phyloP scores from a whole-genome alignment of 2,329 filamentous ascomycete genomes.

The Ustilaginoidea virens region DNA sequence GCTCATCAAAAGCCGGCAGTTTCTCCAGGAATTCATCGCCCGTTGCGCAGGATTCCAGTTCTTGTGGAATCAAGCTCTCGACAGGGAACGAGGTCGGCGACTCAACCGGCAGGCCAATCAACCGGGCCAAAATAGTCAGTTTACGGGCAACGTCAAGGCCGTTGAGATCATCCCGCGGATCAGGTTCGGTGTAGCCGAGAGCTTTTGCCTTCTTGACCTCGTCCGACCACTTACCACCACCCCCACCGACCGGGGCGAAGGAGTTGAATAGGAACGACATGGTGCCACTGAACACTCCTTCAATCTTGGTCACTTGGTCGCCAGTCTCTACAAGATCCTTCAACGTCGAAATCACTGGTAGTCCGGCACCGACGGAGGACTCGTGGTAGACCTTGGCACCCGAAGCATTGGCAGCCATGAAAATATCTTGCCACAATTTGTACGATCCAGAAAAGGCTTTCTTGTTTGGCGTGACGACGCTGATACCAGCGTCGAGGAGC shows the following conservation, averaged over 20 bases:
- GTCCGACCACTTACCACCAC: slow-evolving; percentile 71
- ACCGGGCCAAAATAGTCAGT: slow-evolving; percentile 79
- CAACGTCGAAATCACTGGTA: slow-evolving; percentile 85
- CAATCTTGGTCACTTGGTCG: slow-evolving; percentile 79
- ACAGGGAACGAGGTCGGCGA: slow-evolving; percentile 84
- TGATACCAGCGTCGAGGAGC: slow-evolving; percentile 69
- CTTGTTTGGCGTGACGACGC: slow-evolving; percentile 93
- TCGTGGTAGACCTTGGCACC: slow-evolving; percentile 88
- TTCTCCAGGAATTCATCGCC: slow-evolving; percentile 76
- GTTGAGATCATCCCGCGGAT: slow-evolving; percentile 75
- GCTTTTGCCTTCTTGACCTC: slow-evolving; percentile 89
- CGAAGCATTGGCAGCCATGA: slow-evolving; percentile 50
- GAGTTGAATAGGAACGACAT: slow-evolving; percentile 98
- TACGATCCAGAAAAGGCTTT: slow-evolving; percentile 84
- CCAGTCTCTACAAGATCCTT: slow-evolving; percentile 92
- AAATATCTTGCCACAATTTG: slow-evolving; percentile 77
- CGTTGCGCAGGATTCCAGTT: slow-evolving; percentile 60
- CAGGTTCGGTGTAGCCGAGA: slow-evolving; percentile 82
- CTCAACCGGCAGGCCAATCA: slow-evolving; percentile 68
- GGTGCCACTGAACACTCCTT: slow-evolving; percentile 94
- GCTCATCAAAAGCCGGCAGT: slow-evolving; percentile 67
- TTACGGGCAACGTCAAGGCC: slow-evolving; percentile 89
- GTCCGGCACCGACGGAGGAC: slow-evolving; percentile 80
- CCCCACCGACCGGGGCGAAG: slow-evolving; percentile 67
- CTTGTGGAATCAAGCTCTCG: slow-evolving; percentile 79